Evolutionary conservation across 2,329 filamentous ascomycete species (phyloP).

Genomic region (Biscogniauxia sp.): DNA sequence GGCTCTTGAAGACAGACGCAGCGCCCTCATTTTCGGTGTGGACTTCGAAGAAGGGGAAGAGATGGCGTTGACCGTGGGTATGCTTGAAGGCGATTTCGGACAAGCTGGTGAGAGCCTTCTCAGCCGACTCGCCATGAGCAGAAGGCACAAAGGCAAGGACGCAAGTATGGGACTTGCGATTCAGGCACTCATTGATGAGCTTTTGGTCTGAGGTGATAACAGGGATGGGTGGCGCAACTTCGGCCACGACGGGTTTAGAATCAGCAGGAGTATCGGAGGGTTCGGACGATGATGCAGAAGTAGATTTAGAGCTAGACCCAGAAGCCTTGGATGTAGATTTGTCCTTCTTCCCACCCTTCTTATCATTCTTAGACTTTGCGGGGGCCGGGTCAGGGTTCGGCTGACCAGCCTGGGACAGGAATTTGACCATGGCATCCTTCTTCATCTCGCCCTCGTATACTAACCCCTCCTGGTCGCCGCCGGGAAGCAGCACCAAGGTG

Average conservation of each 20-base stretch:
- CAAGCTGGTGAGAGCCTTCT: slow-evolving; percentile 60
- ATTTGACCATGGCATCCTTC: slow-evolving; percentile 77
- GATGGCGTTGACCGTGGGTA: slow-evolving; percentile 58
- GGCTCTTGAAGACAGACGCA: slow-evolving; percentile 52
- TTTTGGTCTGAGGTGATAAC: slow-evolving; percentile 62
- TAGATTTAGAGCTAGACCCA: slow-evolving; percentile 40
- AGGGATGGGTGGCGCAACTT: slow-evolving; percentile 61
- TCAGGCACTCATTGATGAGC: slow-evolving; percentile 70
- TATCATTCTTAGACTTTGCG: slow-evolving; percentile 27
- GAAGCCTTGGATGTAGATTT: slow-evolving; percentile 47
- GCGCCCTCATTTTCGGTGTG: slow-evolving; percentile 60
- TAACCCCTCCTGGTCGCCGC: slow-evolving; percentile 64
- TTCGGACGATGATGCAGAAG: slow-evolving; percentile 25
- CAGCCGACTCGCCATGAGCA: slow-evolving; percentile 48
- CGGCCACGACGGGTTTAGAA: slow-evolving; percentile 49
- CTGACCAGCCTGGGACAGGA: slow-evolving; percentile 73
- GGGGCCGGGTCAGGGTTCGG: slow-evolving; percentile 69
- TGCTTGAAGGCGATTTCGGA: slow-evolving; percentile 77
- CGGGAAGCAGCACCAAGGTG: slow-evolving; percentile 75
- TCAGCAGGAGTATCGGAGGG: slow-evolving; percentile 40
- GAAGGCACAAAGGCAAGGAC: slow-evolving; percentile 71
- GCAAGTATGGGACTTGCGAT: slow-evolving; percentile 75
- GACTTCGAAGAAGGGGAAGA: slow-evolving; percentile 83
- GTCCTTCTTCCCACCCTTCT: slow-evolving; percentile 37
- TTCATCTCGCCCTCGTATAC: slow-evolving; percentile 81